Evolutionary conservation across 2,329 filamentous ascomycete genomes (phyloP).

Genomic region (Ophiostoma sp.): DNA sequence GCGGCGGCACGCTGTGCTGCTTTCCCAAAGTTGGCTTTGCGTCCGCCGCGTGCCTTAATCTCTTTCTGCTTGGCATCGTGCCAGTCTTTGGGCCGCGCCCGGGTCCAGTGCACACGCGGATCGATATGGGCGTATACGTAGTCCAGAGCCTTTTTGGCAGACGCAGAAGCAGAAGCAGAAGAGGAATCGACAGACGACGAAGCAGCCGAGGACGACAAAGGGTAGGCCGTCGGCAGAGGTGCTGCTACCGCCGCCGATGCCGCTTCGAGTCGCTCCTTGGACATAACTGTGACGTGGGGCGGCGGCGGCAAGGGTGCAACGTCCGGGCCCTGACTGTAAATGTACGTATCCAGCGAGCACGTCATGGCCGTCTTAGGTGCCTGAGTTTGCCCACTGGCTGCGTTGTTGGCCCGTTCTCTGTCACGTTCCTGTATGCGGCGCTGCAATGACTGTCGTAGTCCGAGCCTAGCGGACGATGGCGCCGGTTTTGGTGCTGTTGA

Average conservation of each 20-base stretch:
- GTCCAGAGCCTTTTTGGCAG: neutral
- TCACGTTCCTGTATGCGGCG: constrained; percentile 4
- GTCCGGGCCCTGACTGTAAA: constrained; percentile 34
- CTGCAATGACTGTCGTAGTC: neutral
- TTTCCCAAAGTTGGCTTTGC: constrained; percentile 54
- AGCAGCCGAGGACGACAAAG: neutral
- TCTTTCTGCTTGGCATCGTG: constrained; percentile 50
- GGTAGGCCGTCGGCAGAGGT: neutral
- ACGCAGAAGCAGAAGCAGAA: too few species aligned
- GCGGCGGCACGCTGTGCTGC: constrained; percentile 38
- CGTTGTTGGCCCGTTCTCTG: neutral
- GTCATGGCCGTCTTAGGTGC: neutral
- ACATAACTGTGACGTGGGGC: constrained; percentile 27
- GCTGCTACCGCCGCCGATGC: neutral
- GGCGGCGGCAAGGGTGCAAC: constrained; percentile 31
- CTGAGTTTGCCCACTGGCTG: neutral
- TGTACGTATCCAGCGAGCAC: constrained; percentile 32
- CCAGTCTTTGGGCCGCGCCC: constrained; percentile 48
- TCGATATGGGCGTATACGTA: constrained; percentile 48
- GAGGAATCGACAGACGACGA: neutral
- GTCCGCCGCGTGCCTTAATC: constrained; percentile 49
- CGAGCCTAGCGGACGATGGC: neutral
- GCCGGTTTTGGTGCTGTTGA: neutral
- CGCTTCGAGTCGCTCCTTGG: constrained; percentile 20
- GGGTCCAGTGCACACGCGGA: constrained; percentile 51